Conservation (phyloP, 2,329 filamentous ascomycete species). For the Truncatella angustata region DNA sequence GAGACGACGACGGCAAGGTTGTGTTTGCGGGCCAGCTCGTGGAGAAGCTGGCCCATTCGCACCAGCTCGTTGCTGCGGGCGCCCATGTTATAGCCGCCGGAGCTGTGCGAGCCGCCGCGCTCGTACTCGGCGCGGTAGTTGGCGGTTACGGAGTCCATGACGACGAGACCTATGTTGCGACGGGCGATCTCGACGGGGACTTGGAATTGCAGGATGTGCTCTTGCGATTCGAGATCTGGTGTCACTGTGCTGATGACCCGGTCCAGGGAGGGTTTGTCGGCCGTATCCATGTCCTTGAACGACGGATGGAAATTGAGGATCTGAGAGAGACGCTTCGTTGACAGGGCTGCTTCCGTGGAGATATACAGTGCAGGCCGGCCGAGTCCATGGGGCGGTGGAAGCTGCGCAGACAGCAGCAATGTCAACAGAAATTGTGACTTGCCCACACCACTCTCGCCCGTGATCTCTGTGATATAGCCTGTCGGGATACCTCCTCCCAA, state of each 20-base stretch:
- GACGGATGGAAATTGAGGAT: slow-evolving; percentile 67
- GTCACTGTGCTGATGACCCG: slow-evolving; percentile 78
- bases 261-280: slow-evolving; percentile 61
- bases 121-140: slow-evolving; percentile 95
- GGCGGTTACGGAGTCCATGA: slow-evolving; percentile 89
- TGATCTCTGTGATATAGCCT: slow-evolving; percentile 82
- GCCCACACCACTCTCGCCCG: slow-evolving; percentile 88
- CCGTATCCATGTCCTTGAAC: slow-evolving; percentile 39
- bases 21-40: slow-evolving; percentile 71
- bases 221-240: slow-evolving; percentile 89
- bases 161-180: slow-evolving; percentile 74
- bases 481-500: slow-evolving; percentile 78
- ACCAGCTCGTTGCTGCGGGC: slow-evolving; percentile 75
- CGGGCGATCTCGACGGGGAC: slow-evolving; percentile 80
- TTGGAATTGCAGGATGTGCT: slow-evolving; percentile 91
- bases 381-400: slow-evolving; percentile 70
- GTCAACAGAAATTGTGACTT: slow-evolving; percentile 93
- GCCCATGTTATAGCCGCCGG: slow-evolving; percentile 60
- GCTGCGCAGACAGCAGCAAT: slow-evolving; percentile 80
- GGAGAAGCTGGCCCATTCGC: slow-evolving; percentile 71
- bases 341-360: slow-evolving; percentile 83
- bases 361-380: slow-evolving; percentile 82
- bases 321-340: slow-evolving; percentile 78
- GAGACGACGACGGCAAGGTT: slow-evolving; percentile 84
- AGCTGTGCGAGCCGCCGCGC: slow-evolving; percentile 39